These are phyloP conservation scores for Fragaria vesca DNA, from an alignment of 306 rosid species.

Conservation along the genomic window DNA sequence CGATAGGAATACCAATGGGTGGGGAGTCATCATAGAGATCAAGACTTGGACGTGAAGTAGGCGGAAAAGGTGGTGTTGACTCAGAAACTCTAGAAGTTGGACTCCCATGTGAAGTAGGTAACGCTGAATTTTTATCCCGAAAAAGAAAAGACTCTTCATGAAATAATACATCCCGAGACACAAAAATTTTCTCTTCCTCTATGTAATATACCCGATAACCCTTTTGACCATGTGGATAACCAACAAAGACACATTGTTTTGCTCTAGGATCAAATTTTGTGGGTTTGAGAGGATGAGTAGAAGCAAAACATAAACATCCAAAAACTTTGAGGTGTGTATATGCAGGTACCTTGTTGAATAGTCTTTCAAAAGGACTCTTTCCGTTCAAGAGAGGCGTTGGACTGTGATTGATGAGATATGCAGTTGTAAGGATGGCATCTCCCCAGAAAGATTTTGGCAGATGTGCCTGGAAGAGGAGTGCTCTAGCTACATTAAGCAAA, in stretches of 20 bases:
- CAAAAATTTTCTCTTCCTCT: no score
- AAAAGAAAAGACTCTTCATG: no score
- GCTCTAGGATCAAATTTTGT: background rate
- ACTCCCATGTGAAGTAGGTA: background rate
- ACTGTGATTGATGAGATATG: background rate
- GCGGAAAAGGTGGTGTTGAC: background rate
- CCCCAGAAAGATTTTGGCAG: background rate
- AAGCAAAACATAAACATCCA: background rate
- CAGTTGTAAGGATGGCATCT: background rate
- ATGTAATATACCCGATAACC: no score
- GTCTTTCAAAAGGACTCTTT: background rate
- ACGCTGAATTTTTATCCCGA: background rate
- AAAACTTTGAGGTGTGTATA: background rate
- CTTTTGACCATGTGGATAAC: no score
- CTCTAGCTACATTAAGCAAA: no score
- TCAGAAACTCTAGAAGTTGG: background rate
- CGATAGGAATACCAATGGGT: background rate
- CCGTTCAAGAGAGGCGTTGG: background rate
- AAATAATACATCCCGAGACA: no score
- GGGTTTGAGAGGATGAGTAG: background rate
- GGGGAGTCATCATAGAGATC: background rate
- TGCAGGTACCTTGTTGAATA: background rate
- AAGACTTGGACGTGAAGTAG: background rate
- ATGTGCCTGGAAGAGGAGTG: no score
- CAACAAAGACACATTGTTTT: background rate